A percentile compares a stretch with the other conserved stretches of the same genome.
Conservation (phyloP, 2,329 filamentous ascomycete genomes). For the Aspergillus sp. region DNA sequence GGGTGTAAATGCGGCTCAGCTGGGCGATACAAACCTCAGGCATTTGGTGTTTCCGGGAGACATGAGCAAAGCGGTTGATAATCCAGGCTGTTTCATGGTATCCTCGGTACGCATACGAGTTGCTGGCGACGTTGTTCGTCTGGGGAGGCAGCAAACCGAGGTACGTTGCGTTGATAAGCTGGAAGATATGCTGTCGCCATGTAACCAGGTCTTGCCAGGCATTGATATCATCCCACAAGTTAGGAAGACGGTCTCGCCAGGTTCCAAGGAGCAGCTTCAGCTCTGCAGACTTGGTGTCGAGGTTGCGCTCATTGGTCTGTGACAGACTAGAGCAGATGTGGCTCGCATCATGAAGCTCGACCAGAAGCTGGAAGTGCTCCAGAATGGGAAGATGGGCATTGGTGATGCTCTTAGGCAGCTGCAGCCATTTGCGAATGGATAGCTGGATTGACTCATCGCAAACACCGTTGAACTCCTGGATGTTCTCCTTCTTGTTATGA, state of each 20-base stretch:
- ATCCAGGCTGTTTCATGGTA: conserved; percentile 99
- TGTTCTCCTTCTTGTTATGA: conserved; percentile 80
- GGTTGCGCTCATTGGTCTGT: conserved; percentile 76
- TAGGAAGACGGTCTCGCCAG: conserved; percentile 93
- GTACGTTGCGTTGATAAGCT: conserved; percentile 93
- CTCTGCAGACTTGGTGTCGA: conserved; percentile 93
- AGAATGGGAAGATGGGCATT: conserved; percentile 93
- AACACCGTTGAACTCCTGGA: conserved; percentile 79
- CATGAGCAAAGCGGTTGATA: conserved; percentile 97
- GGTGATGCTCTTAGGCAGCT: conserved; percentile 88
- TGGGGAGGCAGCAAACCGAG: conserved; percentile 78
- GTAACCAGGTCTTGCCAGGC: conserved; percentile 99
- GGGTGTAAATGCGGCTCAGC: conserved; percentile 93
- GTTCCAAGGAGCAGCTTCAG: conserved; percentile 90
- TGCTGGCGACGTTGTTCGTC: conserved; percentile 78
- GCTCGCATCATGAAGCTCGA: conserved; percentile 95
- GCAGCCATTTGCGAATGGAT: conserved; percentile 97
- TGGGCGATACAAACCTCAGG: conserved; percentile 97
- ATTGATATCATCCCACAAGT: conserved; percentile 99
- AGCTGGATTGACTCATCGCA: conserved; percentile 97
- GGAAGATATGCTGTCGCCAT: conserved; percentile 98
- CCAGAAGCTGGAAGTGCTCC: conserved; percentile 96
- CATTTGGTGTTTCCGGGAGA: conserved; percentile 93
- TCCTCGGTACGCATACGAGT: conserved; percentile 92
- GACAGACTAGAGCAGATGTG: conserved; percentile 91